These are phyloP conservation scores for Acrodontium crateriforme DNA, from an alignment of 2,329 filamentous ascomycete species.

Conservation along the genomic window DNA sequence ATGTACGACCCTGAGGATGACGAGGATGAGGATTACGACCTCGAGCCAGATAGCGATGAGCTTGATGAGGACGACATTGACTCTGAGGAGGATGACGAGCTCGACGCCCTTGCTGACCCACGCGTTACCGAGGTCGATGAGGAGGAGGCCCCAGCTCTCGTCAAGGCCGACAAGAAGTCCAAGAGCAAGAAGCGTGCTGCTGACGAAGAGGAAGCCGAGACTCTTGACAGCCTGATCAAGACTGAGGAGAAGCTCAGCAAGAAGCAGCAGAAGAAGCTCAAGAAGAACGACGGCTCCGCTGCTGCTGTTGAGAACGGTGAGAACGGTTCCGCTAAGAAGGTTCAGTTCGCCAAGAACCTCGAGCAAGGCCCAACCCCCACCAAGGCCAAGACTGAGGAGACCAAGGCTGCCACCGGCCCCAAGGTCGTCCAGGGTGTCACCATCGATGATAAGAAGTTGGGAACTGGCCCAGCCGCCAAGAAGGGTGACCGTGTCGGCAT, in stretches of 20 bases:
- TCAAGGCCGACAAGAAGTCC: conserved; percentile 59
- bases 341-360: conserved; percentile 97
- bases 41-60: conserved; percentile 48
- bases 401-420: conserved; percentile 44
- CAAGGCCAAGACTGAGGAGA: conserved; percentile 31
- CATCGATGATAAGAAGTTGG: conserved; percentile 89
- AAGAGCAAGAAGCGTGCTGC: conserved; percentile 78
- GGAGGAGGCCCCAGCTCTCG: conserved; percentile 46
- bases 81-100: conserved; percentile 32
- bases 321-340: conserved; percentile 72
- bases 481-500: conserved; percentile 81
- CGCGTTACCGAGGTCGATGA: conserved; percentile 75
- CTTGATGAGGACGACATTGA: conserved; percentile 27
- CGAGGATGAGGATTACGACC: conserved; percentile 52
- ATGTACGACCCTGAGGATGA: conserved; percentile 48
- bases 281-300: conserved; percentile 95
- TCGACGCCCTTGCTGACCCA: conserved; percentile 55
- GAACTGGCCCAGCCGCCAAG: conserved; percentile 74
- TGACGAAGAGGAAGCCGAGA: conserved; percentile 45
- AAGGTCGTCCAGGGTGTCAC: conserved; percentile 80
- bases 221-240: conserved; percentile 71
- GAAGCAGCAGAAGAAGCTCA: conserved; percentile 95
- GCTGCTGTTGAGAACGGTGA: conserved; percentile 48
- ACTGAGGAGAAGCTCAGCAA: conserved; percentile 67
- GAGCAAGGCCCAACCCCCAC: conserved; percentile 87